phyloP scores from a whole-genome alignment of 176 grass and related monocot genomes.

The Cenchrus fungigraminus region DNA sequence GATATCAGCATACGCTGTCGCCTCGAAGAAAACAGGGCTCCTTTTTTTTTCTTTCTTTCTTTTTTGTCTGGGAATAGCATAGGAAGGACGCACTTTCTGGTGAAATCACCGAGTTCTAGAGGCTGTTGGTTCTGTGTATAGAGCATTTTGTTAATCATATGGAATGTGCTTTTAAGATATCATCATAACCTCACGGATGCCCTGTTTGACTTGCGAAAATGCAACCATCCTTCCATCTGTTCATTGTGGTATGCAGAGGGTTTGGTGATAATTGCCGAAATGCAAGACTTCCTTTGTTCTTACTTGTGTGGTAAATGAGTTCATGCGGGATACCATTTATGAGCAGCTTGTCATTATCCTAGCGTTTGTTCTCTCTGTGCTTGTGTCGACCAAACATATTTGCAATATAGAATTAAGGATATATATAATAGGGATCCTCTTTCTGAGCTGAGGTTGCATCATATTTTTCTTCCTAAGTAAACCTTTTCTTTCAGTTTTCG shows the following conservation, averaged over 20 bases:
- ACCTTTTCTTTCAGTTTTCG: neutral
- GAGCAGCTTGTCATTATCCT: neutral
- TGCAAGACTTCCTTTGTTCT: neutral
- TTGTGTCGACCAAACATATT: neutral
- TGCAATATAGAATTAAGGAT: slow-evolving; percentile 6
- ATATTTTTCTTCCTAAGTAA: neutral
- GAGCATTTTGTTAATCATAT: slow-evolving; percentile 1
- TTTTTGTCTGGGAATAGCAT: neutral
- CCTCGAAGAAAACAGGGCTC: neutral
- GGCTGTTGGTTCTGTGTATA: neutral
- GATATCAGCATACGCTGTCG: neutral
- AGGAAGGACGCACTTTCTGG: neutral
- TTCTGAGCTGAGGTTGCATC: neutral
- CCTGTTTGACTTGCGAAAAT: slow-evolving; percentile 3
- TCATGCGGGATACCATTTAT: neutral
- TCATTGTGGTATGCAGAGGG: neutral
- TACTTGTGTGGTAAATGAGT: neutral
- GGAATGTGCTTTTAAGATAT: slow-evolving; percentile 25
- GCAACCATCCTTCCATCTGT: slow-evolving; percentile 11
- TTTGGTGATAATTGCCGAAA: neutral
- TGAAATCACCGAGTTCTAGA: neutral
- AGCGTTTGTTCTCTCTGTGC: neutral
- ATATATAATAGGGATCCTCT: neutral
- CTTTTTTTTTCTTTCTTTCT: neutral
- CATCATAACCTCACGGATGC: slow-evolving; percentile 20